A percentile compares a stretch with the other conserved stretches of the same genome.
These are phyloP conservation scores for Kurtzmaniella quercitrusa DNA, from an alignment of 1,139 yeast species.

Conservation along the genomic window DNA sequence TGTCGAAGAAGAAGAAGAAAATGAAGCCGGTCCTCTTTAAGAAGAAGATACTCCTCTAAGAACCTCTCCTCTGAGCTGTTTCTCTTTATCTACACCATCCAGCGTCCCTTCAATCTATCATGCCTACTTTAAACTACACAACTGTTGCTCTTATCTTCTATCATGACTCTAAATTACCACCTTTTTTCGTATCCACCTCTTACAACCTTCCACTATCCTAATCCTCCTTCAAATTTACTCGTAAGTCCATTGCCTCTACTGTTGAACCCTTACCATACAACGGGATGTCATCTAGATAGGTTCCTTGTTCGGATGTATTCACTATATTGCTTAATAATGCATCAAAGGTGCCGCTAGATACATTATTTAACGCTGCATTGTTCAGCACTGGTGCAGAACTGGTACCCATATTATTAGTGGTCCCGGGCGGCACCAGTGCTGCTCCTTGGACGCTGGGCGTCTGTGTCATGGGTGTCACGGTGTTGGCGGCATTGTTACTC, in stretches of 20 bases:
- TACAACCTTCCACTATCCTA: too few relatives aligned
- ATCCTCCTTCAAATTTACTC: conserved; percentile 18
- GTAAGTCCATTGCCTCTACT: conserved; percentile 32
- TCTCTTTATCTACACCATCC: too few relatives aligned
- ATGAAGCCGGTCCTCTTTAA: too few relatives aligned
- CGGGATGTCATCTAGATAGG: conserved; percentile 37
- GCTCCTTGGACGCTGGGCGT: conserved; percentile 4
- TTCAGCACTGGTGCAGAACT: conserved; percentile 3
- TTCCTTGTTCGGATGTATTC: conserved; percentile 17
- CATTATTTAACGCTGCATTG: conserved; percentile 9
- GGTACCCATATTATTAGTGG: conserved; percentile 3
- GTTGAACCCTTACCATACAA: conserved; percentile 38
- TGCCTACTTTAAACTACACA: background rate
- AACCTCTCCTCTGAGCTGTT: too few relatives aligned
- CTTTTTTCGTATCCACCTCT: background rate
- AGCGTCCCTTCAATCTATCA: too few relatives aligned
- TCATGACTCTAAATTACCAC: background rate
- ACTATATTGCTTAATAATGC: conserved; percentile 26
- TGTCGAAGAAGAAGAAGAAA: too few relatives aligned
- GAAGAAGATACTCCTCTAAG: too few relatives aligned
- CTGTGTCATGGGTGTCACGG: conserved; percentile 9
- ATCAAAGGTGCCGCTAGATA: conserved; percentile 29
- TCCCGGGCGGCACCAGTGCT: conserved; percentile 3
- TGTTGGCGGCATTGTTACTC: conserved; percentile 8
- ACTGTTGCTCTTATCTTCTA: background rate